Conservation (phyloP, 179 eudicot genomes). For the Silene coronaria region DNA sequence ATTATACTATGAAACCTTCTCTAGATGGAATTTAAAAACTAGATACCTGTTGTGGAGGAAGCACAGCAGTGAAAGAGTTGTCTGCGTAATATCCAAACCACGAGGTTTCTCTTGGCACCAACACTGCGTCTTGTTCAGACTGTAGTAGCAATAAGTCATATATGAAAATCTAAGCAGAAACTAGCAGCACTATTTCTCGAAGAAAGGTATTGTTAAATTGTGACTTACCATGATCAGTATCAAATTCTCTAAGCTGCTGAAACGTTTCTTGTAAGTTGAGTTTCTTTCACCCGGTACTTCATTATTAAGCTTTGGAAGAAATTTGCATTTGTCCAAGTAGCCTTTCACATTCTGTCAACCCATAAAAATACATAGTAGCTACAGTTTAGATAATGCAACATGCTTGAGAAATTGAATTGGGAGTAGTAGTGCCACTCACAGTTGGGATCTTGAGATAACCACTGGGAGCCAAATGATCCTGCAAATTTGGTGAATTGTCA, state of each 20-base stretch:
- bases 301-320: constrained; percentile 88
- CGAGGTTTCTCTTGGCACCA: constrained; percentile 85
- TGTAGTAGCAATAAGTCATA: constrained; percentile 21
- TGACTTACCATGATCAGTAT: constrained; percentile 73
- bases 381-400: too few species aligned
- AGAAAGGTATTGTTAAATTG: too few species aligned
- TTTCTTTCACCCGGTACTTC: constrained; percentile 72
- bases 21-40: too few species aligned
- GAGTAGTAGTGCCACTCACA: too few species aligned
- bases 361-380: too few species aligned
- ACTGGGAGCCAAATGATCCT: constrained; percentile 91
- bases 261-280: constrained; percentile 71
- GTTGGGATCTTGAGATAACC: constrained; percentile 84
- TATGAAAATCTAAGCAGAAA: background rate
- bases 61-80: constrained; percentile 50
- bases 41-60: too few species aligned
- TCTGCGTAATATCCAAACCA: constrained; percentile 97
- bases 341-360: constrained; percentile 57
- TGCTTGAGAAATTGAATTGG: too few species aligned
- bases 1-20: too few species aligned
- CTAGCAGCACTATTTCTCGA: too few species aligned
- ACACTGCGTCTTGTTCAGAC: constrained; percentile 75
- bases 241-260: constrained; percentile 71
- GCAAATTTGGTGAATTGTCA: constrained; percentile 20
- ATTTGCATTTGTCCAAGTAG: constrained; percentile 62